phyloP scores from a whole-genome alignment of 2,329 filamentous ascomycete species.

The Ophioceras dolichostomum region DNA sequence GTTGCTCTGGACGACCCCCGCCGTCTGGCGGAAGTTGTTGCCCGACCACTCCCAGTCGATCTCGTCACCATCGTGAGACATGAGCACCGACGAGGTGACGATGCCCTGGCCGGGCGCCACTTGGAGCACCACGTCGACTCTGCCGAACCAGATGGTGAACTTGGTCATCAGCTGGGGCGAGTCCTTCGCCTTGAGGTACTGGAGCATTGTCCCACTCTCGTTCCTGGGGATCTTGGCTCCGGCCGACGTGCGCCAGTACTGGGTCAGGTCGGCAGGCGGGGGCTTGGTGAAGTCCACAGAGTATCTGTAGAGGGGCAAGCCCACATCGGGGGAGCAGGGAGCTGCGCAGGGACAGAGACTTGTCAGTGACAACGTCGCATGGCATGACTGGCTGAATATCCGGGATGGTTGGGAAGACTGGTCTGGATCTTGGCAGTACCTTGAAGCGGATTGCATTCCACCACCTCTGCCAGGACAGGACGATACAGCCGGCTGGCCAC shows the following conservation, averaged over 20 bases:
- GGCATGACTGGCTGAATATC: too few relatives aligned
- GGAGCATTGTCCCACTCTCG: background rate
- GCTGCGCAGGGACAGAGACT: too few relatives aligned
- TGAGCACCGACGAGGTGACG: conserved; percentile 69
- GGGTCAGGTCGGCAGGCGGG: conserved; percentile 45
- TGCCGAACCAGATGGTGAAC: conserved; percentile 81
- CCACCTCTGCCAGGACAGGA: too few relatives aligned
- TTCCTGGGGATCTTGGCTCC: background rate
- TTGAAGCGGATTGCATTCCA: too few relatives aligned
- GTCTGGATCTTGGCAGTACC: too few relatives aligned
- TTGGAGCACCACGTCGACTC: conserved; percentile 66
- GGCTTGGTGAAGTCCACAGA: conserved; percentile 60
- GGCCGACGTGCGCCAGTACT: conserved; percentile 32
- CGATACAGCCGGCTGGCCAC: too few relatives aligned
- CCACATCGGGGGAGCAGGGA: too few relatives aligned
- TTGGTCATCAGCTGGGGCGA: conserved; percentile 68
- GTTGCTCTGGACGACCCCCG: conserved; percentile 49
- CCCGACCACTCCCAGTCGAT: conserved; percentile 81
- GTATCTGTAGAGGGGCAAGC: too few relatives aligned
- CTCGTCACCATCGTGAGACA: conserved; percentile 77
- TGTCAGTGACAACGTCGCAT: too few relatives aligned
- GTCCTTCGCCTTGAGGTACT: conserved; percentile 47
- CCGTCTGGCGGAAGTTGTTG: conserved; percentile 38
- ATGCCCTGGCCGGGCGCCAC: conserved; percentile 64
- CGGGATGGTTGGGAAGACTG: too few relatives aligned